Base-by-base conservation (phyloP, 129 eudicot species). In the Sambucus nigra region DNA sequence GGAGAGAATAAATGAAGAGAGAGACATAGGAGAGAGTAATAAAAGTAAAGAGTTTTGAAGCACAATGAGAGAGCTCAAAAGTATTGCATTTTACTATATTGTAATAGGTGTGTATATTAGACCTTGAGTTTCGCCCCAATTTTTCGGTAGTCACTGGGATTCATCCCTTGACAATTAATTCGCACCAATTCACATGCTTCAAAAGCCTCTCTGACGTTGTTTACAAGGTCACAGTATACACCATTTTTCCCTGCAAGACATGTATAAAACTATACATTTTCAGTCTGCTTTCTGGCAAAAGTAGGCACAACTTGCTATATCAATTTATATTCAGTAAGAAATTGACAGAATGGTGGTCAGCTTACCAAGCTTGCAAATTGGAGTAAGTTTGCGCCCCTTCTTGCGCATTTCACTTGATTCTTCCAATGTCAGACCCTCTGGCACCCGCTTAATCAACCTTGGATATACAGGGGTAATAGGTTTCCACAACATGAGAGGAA, bases 121-220 rank as follows among this genome's bases (percentile, higher is more conserved):
- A 88, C 95, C 89, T 74, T 85, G 61, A 91, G 94, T 70, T 91
- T 86, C 42, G 87, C 99, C 62, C 95, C 99, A 25, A 85, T 86
- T 61, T 61, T 91, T 20, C 74, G 63, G 67, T 76, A 86, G 79
- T 91, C 95, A 35, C 95, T 91, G 40, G 77, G 76, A 22, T 86
- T 85, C 88, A 91, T 55, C 24, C 99, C 94, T 82, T 82, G 76
- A 54, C 95, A 91, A 67, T 86, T 65, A 40, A 86, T 74, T 26
- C 94, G 70, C 61, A 75, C 95, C 57, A 91, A 61, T 46, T 91
- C 91, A 58, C 94, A 91, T 29, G 89, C 88, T 79, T 91, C 99
- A 75, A 91, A 91, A 64, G 99, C 99, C 75, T 91, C 99, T 62
- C 78, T 69, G 7, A 91, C 95, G 73, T 86, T 61, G 18, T 71